Evolutionary conservation across 352 stramenopile species (phyloP).

Genomic region (Globisporangium nodosum): DNA sequence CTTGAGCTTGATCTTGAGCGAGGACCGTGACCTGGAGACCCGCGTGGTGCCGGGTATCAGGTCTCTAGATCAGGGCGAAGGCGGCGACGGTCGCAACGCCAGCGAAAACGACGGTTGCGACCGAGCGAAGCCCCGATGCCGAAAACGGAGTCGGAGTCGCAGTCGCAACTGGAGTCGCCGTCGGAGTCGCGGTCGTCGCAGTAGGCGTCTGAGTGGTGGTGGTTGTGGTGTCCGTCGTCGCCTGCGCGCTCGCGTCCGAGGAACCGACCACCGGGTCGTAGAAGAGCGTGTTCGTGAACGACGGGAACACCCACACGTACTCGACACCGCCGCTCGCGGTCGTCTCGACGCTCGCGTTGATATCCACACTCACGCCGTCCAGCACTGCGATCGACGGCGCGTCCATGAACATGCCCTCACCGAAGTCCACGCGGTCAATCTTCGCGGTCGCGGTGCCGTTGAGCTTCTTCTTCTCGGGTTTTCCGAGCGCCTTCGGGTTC

Average conservation of each 20-base stretch:
- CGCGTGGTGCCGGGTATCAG: too few species aligned
- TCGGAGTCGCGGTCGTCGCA: neutral
- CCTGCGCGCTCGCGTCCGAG: constrained; percentile 3
- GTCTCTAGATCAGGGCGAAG: neutral
- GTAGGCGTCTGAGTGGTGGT: neutral
- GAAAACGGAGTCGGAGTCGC: neutral
- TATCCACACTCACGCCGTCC: constrained; percentile 11
- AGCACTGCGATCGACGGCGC: constrained; percentile 14
- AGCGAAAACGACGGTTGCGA: neutral
- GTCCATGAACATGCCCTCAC: constrained; percentile 39
- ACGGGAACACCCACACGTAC: constrained; percentile 38
- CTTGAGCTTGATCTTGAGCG: too few species aligned
- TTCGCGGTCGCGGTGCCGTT: constrained; percentile 3
- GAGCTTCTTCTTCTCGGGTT: constrained; percentile 14
- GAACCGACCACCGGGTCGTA: constrained; percentile 49
- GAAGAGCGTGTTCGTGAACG: constrained; percentile 28
- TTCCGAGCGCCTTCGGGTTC: neutral
- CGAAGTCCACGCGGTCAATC: constrained; percentile 25
- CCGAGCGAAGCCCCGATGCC: neutral
- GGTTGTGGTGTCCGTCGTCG: neutral
- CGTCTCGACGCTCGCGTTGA: constrained; percentile 23
- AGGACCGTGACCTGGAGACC: too few species aligned
- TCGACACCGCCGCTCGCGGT: constrained; percentile 7
- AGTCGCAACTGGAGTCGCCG: neutral
- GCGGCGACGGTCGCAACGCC: neutral